Conservation (phyloP, 1,139 yeast genomes). For the Blastobotrys niveus region DNA sequence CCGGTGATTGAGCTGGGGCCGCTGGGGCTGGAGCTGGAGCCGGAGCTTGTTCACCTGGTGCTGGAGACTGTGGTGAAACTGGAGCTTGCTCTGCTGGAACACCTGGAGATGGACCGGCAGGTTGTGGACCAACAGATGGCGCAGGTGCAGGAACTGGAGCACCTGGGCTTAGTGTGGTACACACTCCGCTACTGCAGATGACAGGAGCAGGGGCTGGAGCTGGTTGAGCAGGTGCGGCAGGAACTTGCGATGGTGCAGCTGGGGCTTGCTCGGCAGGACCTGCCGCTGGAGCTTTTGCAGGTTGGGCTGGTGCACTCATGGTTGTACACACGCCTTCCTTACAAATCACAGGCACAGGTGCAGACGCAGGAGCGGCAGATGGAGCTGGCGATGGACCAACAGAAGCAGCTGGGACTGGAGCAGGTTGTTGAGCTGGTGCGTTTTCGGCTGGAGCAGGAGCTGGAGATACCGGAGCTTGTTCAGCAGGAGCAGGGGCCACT, state of each 20-base stretch:
- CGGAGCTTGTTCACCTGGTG: constrained; percentile 1
- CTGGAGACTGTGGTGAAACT: constrained; percentile 1
- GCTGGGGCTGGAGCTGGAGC: constrained; percentile 3
- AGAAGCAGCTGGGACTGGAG: constrained; percentile 1
- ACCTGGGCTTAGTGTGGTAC: no score
- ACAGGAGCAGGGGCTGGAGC: constrained; percentile 1
- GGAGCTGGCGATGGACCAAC: constrained; percentile 5
- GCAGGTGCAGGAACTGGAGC: constrained; percentile 14
- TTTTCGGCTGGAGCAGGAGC: neutral
- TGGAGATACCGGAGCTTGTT: neutral
- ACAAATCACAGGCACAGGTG: neutral
- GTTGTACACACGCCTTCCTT: neutral
- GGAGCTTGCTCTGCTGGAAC: constrained; percentile 7
- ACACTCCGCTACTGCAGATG: no score
- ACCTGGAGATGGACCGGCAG: neutral
- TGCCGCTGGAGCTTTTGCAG: no score
- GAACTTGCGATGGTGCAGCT: neutral
- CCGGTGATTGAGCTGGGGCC: constrained; percentile 1
- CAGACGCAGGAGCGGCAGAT: constrained; percentile 6
- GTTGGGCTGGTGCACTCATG: no score
- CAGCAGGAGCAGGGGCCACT: neutral
- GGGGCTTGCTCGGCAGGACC: no score
- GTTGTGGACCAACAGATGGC: no score
- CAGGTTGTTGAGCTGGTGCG: constrained; percentile 2
- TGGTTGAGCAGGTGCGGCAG: constrained; percentile 5